phyloP scores from a whole-genome alignment of 257 asterid species.

The Nicotiana sylvestris region DNA sequence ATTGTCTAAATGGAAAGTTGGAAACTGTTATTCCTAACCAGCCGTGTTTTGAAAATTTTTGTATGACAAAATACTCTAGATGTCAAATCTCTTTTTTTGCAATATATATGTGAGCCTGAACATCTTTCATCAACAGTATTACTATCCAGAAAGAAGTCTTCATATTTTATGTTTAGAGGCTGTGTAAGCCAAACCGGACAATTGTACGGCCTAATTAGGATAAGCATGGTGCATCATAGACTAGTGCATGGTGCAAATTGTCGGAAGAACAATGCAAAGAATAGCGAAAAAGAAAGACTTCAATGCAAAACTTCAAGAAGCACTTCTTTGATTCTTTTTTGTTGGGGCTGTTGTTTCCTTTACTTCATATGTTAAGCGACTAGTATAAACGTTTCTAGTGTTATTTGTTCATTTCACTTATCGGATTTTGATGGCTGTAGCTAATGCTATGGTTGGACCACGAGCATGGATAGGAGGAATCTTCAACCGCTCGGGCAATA shows the following conservation, averaged over 20 bases:
- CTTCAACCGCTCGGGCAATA: constrained; percentile 57
- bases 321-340: not conserved
- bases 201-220: not conserved
- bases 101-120: not conserved
- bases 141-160: not conserved
- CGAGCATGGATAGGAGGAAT: constrained; percentile 95
- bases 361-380: not conserved
- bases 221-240: not conserved
- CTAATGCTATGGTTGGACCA: constrained; percentile 99
- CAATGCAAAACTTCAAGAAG: not conserved
- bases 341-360: not conserved
- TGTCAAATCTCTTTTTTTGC: not conserved
- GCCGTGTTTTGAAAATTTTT: not conserved
- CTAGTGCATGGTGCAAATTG: not conserved
- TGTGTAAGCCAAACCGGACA: not conserved
- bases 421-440: constrained; percentile 31
- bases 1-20: not conserved
- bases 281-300: not conserved
- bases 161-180: not conserved
- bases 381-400: not conserved
- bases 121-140: not conserved
- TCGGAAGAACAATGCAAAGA: not conserved
- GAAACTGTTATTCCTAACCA: not conserved
- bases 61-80: not conserved
- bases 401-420: constrained; percentile 7